Conservation (phyloP, 2,329 filamentous ascomycete genomes). For the Colletotrichum acutatum region DNA sequence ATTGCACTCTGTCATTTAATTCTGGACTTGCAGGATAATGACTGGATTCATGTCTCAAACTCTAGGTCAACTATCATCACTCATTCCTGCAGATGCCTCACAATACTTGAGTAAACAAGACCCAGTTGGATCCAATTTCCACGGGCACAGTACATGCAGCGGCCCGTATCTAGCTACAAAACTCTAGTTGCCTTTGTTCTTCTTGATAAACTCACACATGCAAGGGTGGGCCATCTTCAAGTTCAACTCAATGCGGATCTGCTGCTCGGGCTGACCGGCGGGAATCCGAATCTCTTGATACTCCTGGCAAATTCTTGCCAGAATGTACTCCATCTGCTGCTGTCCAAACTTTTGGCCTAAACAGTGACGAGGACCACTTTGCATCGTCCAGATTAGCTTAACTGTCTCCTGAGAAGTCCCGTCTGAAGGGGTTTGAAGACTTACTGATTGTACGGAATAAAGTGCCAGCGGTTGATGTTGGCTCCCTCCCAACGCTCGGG, state of each 20-base stretch:
- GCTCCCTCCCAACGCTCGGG: slow-evolving; percentile 44
- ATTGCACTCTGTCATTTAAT: too few species aligned
- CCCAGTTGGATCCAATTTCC: too few species aligned
- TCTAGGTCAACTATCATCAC: too few species aligned
- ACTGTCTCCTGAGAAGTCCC: accelerated
- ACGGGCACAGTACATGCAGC: accelerated
- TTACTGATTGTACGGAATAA: neutral
- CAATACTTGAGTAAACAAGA: too few species aligned
- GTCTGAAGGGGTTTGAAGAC: neutral
- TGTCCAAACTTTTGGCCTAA: neutral
- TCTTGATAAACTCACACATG: neutral
- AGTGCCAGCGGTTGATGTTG: neutral
- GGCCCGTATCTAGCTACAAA: too few species aligned
- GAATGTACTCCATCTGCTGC: neutral
- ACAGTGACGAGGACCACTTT: neutral
- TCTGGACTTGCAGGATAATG: too few species aligned
- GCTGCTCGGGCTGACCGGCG: neutral
- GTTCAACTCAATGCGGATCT: neutral
- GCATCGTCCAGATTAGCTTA: neutral
- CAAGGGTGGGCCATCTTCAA: neutral
- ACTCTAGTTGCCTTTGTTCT: neutral
- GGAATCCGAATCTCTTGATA: neutral
- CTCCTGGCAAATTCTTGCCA: neutral
- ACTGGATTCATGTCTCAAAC: too few species aligned
- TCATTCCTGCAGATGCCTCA: accelerated